A percentile compares a stretch with the other conserved stretches of the same genome.
These are phyloP conservation scores for Globisporangium mamillatum DNA, from an alignment of 352 stramenopile species.

Conservation along the genomic window DNA sequence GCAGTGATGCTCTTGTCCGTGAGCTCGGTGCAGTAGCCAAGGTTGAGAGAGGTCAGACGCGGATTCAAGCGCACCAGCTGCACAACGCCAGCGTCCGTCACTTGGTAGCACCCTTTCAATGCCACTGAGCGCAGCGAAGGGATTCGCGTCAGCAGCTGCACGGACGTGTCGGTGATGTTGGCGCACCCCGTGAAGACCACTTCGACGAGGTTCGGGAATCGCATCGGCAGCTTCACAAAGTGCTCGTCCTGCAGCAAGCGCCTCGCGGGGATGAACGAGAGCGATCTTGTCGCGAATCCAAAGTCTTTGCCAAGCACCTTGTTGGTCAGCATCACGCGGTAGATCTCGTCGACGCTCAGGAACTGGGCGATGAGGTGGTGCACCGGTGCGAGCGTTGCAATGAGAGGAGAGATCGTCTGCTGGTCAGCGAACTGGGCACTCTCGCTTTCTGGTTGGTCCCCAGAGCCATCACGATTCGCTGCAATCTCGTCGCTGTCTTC, in stretches of 20 bases:
- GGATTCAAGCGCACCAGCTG: constrained; percentile 20
- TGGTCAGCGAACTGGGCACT: not conserved
- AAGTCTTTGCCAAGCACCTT: constrained; percentile 43
- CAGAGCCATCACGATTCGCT: not conserved
- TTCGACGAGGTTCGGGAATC: constrained; percentile 51
- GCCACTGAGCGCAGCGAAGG: constrained; percentile 36
- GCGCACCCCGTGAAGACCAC: constrained; percentile 64
- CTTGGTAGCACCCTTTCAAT: constrained; percentile 69
- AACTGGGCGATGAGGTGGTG: constrained; percentile 47
- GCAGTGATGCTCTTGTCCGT: constrained; percentile 54
- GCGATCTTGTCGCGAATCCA: constrained; percentile 31
- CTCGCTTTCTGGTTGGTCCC: not conserved
- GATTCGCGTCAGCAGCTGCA: constrained; percentile 40
- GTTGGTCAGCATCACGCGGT: constrained; percentile 43
- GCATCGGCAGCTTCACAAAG: constrained; percentile 31
- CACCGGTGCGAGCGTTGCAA: constrained; percentile 28
- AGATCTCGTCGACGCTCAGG: constrained; percentile 52
- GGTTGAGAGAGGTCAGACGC: constrained; percentile 57
- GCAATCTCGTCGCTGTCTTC: not conserved
- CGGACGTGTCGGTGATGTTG: constrained; percentile 46
- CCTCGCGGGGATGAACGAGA: constrained; percentile 61
- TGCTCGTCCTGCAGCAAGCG: constrained; percentile 45
- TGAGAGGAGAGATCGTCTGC: not conserved
- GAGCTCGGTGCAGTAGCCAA: constrained; percentile 77
- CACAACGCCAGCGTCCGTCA: constrained; percentile 39